These are phyloP conservation scores for Phycomyces blakesleeanus DNA, from an alignment of 192 early-diverging fungal species.

Conservation along the genomic window DNA sequence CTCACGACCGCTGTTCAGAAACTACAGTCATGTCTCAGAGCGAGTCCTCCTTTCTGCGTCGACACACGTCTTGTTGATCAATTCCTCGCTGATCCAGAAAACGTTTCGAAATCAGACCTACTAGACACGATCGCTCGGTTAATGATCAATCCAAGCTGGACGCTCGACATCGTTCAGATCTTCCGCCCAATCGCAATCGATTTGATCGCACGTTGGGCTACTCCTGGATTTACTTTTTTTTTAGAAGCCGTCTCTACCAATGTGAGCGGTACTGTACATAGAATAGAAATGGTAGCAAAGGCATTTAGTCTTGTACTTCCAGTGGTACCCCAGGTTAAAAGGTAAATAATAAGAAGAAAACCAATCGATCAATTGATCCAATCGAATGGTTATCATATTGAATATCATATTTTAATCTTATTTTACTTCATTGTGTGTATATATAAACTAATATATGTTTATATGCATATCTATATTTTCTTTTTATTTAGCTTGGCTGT, in stretches of 20 bases:
- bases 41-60: neutral
- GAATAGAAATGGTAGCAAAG: conserved; percentile 39
- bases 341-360: conserved; percentile 35
- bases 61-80: conserved; percentile 8
- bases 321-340: conserved; percentile 67
- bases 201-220: conserved; percentile 72
- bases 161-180: conserved; percentile 38
- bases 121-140: conserved; percentile 20
- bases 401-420: too few relatives aligned
- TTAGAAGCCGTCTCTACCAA: conserved; percentile 13
- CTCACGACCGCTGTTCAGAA: conserved; percentile 4
- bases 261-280: conserved; percentile 26
- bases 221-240: conserved; percentile 28
- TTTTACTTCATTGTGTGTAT: too few relatives aligned
- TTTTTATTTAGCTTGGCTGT: conserved; percentile 47
- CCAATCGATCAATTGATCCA: too few relatives aligned
- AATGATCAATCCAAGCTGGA: conserved; percentile 24
- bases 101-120: conserved; percentile 10
- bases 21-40: neutral
- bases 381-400: too few relatives aligned
- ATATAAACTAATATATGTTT: conserved; percentile 19
- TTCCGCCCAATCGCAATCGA: conserved; percentile 80
- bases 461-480: neutral
- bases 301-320: conserved; percentile 61
- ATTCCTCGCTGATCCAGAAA: conserved; percentile 8